phyloP scores from a whole-genome alignment of 352 stramenopile species.

The Phytophthora sp. region DNA sequence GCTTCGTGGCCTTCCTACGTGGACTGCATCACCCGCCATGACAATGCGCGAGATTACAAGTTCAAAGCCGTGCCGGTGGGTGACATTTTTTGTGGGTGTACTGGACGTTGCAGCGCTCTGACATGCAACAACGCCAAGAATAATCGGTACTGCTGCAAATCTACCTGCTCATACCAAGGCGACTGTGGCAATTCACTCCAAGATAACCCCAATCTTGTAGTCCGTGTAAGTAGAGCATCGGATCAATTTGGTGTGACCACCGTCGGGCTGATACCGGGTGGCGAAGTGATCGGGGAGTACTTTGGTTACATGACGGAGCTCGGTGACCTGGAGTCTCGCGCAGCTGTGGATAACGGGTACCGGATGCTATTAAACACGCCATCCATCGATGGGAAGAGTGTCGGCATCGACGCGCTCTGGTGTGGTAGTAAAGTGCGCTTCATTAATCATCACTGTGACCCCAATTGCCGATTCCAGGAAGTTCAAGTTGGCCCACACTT shows the following conservation, averaged over 20 bases:
- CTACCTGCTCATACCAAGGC: neutral
- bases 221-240: neutral
- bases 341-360: neutral
- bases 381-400: neutral
- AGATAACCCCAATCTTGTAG: neutral
- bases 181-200: neutral
- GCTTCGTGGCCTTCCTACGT: neutral
- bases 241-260: neutral
- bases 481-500: neutral
- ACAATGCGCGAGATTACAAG: neutral
- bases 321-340: neutral
- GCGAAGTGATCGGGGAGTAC: neutral
- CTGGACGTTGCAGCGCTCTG: neutral
- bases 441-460: neutral
- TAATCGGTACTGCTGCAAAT: neutral
- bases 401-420: neutral
- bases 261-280: neutral
- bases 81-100: neutral
- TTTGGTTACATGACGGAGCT: neutral
- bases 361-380: neutral
- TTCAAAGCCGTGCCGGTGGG: neutral
- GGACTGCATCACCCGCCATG: neutral
- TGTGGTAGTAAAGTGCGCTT: neutral
- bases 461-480: neutral
- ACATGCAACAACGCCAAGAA: neutral